Base-by-base conservation (phyloP, 805 yeast genomes). In the Sugiyamaella americana region DNA sequence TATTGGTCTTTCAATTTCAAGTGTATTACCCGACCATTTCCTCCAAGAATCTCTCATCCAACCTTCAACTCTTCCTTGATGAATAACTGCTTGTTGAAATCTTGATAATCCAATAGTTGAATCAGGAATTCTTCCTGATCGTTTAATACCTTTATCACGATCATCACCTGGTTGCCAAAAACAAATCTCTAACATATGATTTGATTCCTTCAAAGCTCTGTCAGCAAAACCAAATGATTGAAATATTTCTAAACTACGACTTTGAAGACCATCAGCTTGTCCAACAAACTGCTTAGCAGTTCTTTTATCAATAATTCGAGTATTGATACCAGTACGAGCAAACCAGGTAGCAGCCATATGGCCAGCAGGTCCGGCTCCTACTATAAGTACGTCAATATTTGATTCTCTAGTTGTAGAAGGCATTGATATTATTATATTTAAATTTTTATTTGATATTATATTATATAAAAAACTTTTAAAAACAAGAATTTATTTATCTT, bases 341-440 rank as follows among this genome's bases (percentile, higher is more conserved):
- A 62, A 53, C 55, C 61, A 54, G 22, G 44, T 48, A 5, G 67
- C 69, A 10, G 61, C 52, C 69, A 65, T 65, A 35, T 61, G 56
- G 5, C 70, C 69, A 5, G 70, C 64, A 11, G 70, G 70, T 13
- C 70, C 70, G 19, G 70, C 70, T 16, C 70, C 70, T 29, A 65
- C 56, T 21, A 65, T 61, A n/a, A 65, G 51, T 4, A 65, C 69
- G 49, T 65, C 68, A 1, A 62, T 60, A 1, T 46, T 39, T 16
- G 45, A 39, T 10, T 35, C 20, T 35, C n/a, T 29, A 29, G n/a
- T n/a, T 29, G 11, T n/a, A 29, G 34, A 29, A n/a, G n/a, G n/a
- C n/a, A n/a, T n/a, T n/a, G n/a, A n/a, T n/a, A n/a, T n/a, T n/a
- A n/a, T n/a, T n/a, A n/a, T n/a, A n/a, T n/a, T n/a, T n/a, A n/a